Percentiles rank a stretch among this genome's conserved stretches.
Conservation (phyloP, 139 green algal genomes). For the Tetraselmis chui region DNA sequence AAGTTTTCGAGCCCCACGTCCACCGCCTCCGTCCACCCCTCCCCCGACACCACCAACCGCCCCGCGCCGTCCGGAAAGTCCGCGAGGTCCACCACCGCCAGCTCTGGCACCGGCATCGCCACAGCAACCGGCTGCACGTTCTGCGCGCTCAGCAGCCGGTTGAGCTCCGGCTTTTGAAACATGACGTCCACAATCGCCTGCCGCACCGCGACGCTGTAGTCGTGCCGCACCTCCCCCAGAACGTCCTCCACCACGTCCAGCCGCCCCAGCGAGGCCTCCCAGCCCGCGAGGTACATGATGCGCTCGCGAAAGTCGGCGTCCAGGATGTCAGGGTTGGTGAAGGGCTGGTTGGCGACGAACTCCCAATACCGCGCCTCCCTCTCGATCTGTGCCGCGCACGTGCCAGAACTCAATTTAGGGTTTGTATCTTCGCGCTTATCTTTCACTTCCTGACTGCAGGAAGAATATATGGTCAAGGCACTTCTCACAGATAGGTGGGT, state of each 20-base stretch:
- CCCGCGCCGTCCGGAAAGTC: constrained; percentile 13
- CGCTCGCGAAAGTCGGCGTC: constrained; percentile 34
- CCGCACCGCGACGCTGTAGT: constrained; percentile 58
- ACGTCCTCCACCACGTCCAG: constrained; percentile 17
- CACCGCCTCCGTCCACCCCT: not conserved
- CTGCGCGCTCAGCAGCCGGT: constrained; percentile 33
- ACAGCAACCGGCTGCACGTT: constrained; percentile 36
- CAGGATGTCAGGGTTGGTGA: constrained; percentile 46
- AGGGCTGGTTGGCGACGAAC: constrained; percentile 44
- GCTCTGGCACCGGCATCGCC: constrained; percentile 24
- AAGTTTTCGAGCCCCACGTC: constrained; percentile 3
- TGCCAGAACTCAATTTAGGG: no score
- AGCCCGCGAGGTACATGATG: constrained; percentile 24
- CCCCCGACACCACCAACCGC: constrained; percentile 12
- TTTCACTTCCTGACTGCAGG: no score
- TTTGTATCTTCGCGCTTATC: no score
- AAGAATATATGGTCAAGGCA: no score
- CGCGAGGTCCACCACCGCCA: constrained; percentile 32
- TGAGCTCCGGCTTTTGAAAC: constrained; percentile 31
- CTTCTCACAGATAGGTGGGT: no score
- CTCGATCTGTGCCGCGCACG: no score
- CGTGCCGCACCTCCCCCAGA: constrained; percentile 13
- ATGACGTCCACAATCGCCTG: constrained; percentile 45
- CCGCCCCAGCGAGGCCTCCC: constrained; percentile 9
- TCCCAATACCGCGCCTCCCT: constrained; percentile 44